Conservation (phyloP, 208 protist genomes). For the Leishmania gerbilli region DNA sequence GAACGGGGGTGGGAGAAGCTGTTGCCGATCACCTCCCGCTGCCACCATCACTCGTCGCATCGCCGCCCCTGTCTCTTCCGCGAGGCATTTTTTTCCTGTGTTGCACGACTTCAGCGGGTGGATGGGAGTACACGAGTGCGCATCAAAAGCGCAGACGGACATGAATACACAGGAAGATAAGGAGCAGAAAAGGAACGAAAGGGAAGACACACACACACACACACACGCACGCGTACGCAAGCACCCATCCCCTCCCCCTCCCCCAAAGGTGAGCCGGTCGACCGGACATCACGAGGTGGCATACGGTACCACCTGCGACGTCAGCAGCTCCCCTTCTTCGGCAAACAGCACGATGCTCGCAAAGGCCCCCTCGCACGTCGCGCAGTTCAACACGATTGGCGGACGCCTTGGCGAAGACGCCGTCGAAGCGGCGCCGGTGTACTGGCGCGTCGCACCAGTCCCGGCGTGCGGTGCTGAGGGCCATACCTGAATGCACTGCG, state of each 20-base stretch:
- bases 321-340: conserved; percentile 22
- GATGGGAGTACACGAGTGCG: neutral
- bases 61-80: neutral
- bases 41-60: neutral
- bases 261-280: neutral
- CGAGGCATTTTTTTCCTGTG: neutral
- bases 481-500: conserved; percentile 26
- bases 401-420: neutral
- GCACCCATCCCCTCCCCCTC: neutral
- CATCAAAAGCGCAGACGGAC: neutral
- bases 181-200: neutral
- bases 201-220: neutral
- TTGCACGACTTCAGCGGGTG: neutral
- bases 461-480: neutral
- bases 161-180: neutral
- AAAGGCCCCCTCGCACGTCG: conserved; percentile 67
- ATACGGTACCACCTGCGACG: conserved; percentile 20
- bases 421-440: neutral
- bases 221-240: neutral
- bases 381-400: conserved; percentile 47
- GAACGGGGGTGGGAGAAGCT: neutral
- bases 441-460: too few species aligned
- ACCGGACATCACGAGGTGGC: conserved; percentile 1
- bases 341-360: conserved; percentile 50
- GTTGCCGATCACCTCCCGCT: neutral